Evolutionary conservation across 352 stramenopile genomes (phyloP).

Genomic region (Saprolegnia diclina): DNA sequence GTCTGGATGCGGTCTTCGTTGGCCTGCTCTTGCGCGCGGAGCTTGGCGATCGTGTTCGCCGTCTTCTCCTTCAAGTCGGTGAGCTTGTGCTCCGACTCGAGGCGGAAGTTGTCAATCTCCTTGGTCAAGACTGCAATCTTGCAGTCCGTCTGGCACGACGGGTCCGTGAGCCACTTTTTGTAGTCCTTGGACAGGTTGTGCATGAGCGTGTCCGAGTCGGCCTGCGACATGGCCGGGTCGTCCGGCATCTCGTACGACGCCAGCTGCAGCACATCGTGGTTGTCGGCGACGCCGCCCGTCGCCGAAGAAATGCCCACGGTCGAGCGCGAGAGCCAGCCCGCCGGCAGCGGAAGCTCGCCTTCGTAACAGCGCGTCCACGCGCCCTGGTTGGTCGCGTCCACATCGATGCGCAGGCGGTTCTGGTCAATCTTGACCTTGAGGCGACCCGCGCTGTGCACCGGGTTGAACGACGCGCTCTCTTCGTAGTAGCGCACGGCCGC

Average conservation of each 20-base stretch:
- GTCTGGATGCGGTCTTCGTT: conserved; percentile 69
- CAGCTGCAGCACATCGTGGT: conserved; percentile 52
- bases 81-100: conserved; percentile 78
- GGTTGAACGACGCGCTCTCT: conserved; percentile 67
- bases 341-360: conserved; percentile 49
- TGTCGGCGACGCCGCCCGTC: conserved; percentile 75
- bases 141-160: conserved; percentile 68
- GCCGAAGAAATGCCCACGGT: conserved; percentile 73
- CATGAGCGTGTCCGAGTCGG: conserved; percentile 66
- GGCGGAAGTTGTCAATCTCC: conserved; percentile 69
- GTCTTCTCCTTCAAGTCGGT: conserved; percentile 82
- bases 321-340: conserved; percentile 50
- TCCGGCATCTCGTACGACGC: conserved; percentile 44
- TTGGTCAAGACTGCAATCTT: conserved; percentile 74
- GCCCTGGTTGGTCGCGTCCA: conserved; percentile 53
- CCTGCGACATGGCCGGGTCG: conserved; percentile 37
- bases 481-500: conserved; percentile 73
- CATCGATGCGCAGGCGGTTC: conserved; percentile 51
- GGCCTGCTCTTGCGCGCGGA: conserved; percentile 65
- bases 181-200: conserved; percentile 82
- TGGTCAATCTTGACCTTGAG: conserved; percentile 72
- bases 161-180: conserved; percentile 75
- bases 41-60: conserved; percentile 67
- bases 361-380: conserved; percentile 64
- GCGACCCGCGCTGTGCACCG: conserved; percentile 72